Evolutionary conservation across 139 green algal genomes (phyloP), one percentile per base, ranked within the genome.

Genomic region (Astrephomene gubernaculifera): DNA sequence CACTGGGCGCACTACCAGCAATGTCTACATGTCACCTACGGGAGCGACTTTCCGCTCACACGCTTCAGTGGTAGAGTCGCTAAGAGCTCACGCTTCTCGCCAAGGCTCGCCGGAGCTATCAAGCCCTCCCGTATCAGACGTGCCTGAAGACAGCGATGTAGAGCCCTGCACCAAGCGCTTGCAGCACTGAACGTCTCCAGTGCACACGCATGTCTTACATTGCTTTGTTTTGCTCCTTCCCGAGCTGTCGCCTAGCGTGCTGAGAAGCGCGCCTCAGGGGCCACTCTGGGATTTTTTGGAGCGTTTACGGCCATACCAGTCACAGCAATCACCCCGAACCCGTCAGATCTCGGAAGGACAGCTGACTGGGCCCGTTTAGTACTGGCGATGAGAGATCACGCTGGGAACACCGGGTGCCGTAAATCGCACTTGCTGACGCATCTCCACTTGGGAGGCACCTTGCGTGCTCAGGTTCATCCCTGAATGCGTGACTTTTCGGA

Each of bases 371-470:
- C 76, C 60, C 60, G 60, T 54, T 35, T 6, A 83, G 76, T 83
- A 83, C 76, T 44, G 39, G 61, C 71, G 29, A 43, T 29, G 76
- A 83, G 76, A 49, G 76, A 83, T 83, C 76, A 19, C 31, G 52
- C 60, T 1, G 60, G 76, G 63, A 83, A 54, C 29, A 44, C 38
- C 57, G 36, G 60, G 76, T 83, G 39, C 76, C 64, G 76, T 83
- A 83, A 82, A 41, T 4, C 57, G 70, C 36, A 61, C n/a, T 19
- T 4, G 19, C 29, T 83, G 31, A 72, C 38, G 39, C 60, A 73
- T 35, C 76, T 83, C 76, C 60, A 29, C n/a, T 6, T 3, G 76
- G 60, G 76, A 83, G 76, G 60, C 76, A 68, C 27, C 21, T 35
- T 10, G 8, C 54, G 43, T 45, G 76, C 29, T 39, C 76, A 72